phyloP scores from a whole-genome alignment of 129 eudicot genomes.

The Ambrosia trifida region DNA sequence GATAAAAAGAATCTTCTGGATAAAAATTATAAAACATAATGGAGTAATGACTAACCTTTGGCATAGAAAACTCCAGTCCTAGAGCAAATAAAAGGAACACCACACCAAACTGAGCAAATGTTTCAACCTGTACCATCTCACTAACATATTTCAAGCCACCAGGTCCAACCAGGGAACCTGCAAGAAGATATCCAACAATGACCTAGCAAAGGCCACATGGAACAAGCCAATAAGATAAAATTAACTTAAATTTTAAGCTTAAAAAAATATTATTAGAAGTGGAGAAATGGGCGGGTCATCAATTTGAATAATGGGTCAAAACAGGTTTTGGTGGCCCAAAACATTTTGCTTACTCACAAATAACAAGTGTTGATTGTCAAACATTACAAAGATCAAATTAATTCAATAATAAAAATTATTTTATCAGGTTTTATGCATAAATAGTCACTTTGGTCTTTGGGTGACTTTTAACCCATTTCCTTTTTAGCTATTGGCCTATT shows the following conservation, averaged over 20 bases:
- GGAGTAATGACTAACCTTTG: slow-evolving; percentile 56
- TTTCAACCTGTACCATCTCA: slow-evolving; percentile 99
- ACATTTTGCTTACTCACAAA: neutral
- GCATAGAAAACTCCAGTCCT: slow-evolving; percentile 92
- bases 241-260: slow-evolving; percentile 16
- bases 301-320: neutral
- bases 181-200: slow-evolving; percentile 95
- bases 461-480: neutral
- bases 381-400: neutral
- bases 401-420: neutral
- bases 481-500: neutral
- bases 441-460: neutral
- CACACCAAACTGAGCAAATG: slow-evolving; percentile 99
- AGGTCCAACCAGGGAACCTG: slow-evolving; percentile 95
- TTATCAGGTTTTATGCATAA: neutral
- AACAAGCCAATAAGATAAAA: neutral
- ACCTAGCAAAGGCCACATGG: slow-evolving; percentile 51
- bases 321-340: neutral
- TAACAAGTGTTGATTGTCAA: neutral
- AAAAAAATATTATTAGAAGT: neutral
- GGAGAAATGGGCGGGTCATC: neutral
- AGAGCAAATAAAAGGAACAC: slow-evolving; percentile 95
- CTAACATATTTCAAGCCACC: slow-evolving; percentile 92
- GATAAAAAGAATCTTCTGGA: neutral
- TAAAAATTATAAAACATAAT: slow-evolving; percentile 1